Percentiles rank a stretch among this genome's conserved stretches.
Evolutionary conservation across 2,329 filamentous ascomycete species (phyloP).

Genomic region (Nothomitra cinnamomea): DNA sequence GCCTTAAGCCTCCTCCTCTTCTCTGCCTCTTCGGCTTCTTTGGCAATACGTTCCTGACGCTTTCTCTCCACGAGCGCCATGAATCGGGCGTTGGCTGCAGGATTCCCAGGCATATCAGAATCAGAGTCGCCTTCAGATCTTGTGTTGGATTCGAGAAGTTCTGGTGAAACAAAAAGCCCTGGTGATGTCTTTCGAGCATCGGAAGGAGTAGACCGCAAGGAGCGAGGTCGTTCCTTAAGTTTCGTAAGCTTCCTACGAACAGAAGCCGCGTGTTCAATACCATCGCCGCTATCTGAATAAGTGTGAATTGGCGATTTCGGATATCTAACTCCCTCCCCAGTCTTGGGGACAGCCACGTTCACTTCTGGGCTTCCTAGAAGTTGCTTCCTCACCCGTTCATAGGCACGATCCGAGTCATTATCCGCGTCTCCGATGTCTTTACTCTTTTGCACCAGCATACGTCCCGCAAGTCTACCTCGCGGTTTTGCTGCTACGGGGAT

Average conservation of each 20-base stretch:
- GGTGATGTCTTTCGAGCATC: conserved; percentile 27
- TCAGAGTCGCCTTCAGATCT: conserved; percentile 26
- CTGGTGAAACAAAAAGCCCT: conserved; percentile 40
- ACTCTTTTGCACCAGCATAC: conserved; percentile 6
- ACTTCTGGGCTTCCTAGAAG: conserved; percentile 20
- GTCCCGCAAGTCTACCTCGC: conserved; percentile 7
- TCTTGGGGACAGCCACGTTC: conserved; percentile 13
- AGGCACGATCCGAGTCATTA: conserved; percentile 11
- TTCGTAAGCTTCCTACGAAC: conserved; percentile 6
- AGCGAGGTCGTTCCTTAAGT: conserved; percentile 12
- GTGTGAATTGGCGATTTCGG: neutral
- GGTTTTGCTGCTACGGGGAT: conserved; percentile 11
- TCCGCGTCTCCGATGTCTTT: conserved; percentile 16
- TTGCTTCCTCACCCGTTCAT: conserved; percentile 28
- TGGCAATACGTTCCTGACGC: conserved; percentile 49
- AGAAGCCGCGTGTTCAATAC: conserved; percentile 13
- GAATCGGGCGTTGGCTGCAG: conserved; percentile 41
- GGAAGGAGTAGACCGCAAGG: conserved; percentile 14
- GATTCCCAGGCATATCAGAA: conserved; percentile 24
- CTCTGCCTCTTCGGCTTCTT: conserved; percentile 37
- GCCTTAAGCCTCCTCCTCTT: conserved; percentile 14
- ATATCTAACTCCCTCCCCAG: neutral
- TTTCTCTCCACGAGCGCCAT: conserved; percentile 58
- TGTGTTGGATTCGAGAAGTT: neutral
- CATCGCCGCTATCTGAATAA: conserved; percentile 14